Evolutionary conservation across 108 stramenopile genomes (phyloP).

Genomic region (Nitzschia sp.): DNA sequence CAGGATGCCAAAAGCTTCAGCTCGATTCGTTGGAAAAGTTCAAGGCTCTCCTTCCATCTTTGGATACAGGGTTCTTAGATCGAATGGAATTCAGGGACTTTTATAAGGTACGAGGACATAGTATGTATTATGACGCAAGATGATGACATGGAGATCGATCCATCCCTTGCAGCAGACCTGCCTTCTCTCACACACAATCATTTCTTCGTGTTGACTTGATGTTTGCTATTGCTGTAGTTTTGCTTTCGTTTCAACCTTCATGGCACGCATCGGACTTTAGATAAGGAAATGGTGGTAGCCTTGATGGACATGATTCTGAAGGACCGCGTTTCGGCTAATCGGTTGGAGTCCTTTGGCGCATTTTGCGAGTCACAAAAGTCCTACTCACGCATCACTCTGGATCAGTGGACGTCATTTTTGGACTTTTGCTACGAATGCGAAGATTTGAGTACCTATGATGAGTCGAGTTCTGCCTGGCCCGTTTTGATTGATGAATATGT

Average conservation of each 20-base stretch:
- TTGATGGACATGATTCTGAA: conserved; percentile 70
- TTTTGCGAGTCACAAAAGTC: conserved; percentile 47
- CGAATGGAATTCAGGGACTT: conserved; percentile 83
- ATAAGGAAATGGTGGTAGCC: conserved; percentile 85
- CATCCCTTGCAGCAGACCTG: too few species aligned
- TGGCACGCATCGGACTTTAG: conserved; percentile 90
- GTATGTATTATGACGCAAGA: too few species aligned
- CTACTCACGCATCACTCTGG: conserved; percentile 78
- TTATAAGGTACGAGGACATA: conserved; percentile 61
- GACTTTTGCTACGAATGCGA: conserved; percentile 81
- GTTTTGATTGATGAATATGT: conserved; percentile 87
- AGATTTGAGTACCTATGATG: conserved; percentile 76
- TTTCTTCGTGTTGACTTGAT: too few species aligned
- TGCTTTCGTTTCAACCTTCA: conserved; percentile 90
- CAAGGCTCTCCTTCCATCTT: conserved; percentile 54
- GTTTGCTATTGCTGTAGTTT: conserved; percentile 63
- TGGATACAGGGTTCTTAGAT: conserved; percentile 91
- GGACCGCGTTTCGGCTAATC: conserved; percentile 42
- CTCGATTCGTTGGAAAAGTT: conserved; percentile 71
- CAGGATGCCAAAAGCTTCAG: conserved; percentile 53
- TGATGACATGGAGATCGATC: too few species aligned
- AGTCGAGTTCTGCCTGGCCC: conserved; percentile 81
- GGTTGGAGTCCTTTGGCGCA: conserved; percentile 71
- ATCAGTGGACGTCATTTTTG: conserved; percentile 88
- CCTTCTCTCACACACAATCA: too few species aligned